Percentiles rank a stretch among this genome's conserved stretches.
Conservation (phyloP, 2,329 filamentous ascomycete species). For the Aspergillus fischeri region DNA sequence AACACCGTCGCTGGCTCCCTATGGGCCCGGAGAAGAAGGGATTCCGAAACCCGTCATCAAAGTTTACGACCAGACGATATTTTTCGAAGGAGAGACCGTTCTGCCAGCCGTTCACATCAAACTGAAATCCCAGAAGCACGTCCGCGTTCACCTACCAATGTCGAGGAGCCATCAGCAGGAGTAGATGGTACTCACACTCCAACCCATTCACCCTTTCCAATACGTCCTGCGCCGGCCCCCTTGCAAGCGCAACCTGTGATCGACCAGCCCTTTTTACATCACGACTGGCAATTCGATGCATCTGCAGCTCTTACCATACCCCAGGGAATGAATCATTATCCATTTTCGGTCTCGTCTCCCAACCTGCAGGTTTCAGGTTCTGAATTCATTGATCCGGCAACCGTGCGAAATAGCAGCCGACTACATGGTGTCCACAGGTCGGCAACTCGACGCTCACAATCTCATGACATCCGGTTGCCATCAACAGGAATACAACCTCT, state of each 20-base stretch:
- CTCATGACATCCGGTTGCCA: constrained; percentile 13
- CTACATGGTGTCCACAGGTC: constrained; percentile 4
- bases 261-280: neutral
- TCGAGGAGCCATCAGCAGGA: neutral
- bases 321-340: constrained; percentile 19
- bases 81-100: constrained; percentile 8
- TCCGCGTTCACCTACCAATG: neutral
- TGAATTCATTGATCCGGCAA: constrained; percentile 17
- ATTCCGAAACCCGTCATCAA: constrained; percentile 10
- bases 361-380: constrained; percentile 26
- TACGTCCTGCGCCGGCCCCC: neutral
- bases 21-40: constrained; percentile 15
- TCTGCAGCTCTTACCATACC: constrained; percentile 2
- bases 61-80: constrained; percentile 11
- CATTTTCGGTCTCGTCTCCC: constrained; percentile 31
- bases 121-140: neutral
- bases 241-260: neutral
- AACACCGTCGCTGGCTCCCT: constrained; percentile 22
- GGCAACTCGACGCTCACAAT: constrained; percentile 15
- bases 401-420: constrained; percentile 5
- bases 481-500: constrained; percentile 8
- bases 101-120: constrained; percentile 1
- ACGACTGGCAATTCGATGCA: neutral
- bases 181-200: neutral
- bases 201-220: neutral